These are phyloP conservation scores for Cyclotella atomus DNA, from an alignment of 108 stramenopile species.

Conservation along the genomic window DNA sequence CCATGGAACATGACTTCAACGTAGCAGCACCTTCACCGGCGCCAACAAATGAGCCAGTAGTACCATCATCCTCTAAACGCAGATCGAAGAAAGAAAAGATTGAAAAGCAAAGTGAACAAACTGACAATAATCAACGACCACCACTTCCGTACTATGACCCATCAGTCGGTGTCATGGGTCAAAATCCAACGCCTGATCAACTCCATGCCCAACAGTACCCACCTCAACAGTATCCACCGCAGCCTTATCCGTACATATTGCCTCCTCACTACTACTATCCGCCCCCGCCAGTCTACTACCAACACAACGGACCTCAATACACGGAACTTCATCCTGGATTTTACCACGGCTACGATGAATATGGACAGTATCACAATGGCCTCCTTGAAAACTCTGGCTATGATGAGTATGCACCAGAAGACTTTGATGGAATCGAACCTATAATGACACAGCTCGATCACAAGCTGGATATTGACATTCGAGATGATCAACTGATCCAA, in stretches of 20 bases:
- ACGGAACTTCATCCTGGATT: constrained; percentile 24
- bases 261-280: constrained; percentile 24
- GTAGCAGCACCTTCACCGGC: constrained; percentile 38
- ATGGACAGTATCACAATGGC: constrained; percentile 52
- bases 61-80: neutral
- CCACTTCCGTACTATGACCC: neutral
- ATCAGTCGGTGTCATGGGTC: neutral
- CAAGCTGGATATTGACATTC: constrained; percentile 86
- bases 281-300: constrained; percentile 11
- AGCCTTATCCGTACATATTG: constrained; percentile 22
- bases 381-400: constrained; percentile 39
- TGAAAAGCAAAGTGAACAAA: neutral
- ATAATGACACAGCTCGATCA: constrained; percentile 75
- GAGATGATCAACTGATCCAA: constrained; percentile 84
- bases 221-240: neutral
- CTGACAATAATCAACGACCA: neutral
- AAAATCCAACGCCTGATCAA: neutral
- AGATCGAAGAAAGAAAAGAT: neutral
- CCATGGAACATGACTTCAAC: neutral
- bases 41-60: constrained; percentile 36
- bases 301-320: constrained; percentile 21
- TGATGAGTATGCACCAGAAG: constrained; percentile 22
- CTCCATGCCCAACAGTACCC: constrained; percentile 4
- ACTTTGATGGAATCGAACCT: constrained; percentile 74
- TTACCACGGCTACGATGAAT: constrained; percentile 48